These are phyloP conservation scores for Penicillium tannophilum DNA, from an alignment of 495 filamentous ascomycete species.

Conservation along the genomic window DNA sequence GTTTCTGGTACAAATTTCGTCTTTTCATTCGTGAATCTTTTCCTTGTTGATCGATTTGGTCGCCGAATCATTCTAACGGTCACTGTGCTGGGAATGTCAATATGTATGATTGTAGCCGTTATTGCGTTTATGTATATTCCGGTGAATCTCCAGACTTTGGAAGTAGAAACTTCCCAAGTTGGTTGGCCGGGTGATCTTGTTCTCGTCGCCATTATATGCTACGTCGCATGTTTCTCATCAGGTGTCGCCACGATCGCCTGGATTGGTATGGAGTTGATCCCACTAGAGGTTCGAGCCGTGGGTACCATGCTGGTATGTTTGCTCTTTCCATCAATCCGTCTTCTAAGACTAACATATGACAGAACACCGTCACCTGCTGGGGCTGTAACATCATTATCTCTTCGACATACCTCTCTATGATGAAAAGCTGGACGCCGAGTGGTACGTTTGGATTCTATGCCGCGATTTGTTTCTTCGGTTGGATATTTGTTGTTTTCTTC, in stretches of 20 bases:
- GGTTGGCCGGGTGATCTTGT: slow-evolving; percentile 44
- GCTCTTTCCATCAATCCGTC: neutral
- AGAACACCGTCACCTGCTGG: slow-evolving; percentile 51
- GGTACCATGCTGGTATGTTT: slow-evolving; percentile 48
- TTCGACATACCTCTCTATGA: slow-evolving; percentile 53
- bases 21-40: slow-evolving; percentile 51
- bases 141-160: slow-evolving; percentile 39
- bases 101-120: slow-evolving; percentile 44
- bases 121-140: slow-evolving; percentile 54
- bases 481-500: slow-evolving; percentile 46
- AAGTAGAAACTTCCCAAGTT: slow-evolving; percentile 26
- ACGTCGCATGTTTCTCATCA: slow-evolving; percentile 48
- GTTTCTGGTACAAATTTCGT: slow-evolving; percentile 56
- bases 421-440: slow-evolving; percentile 49
- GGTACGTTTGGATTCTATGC: slow-evolving; percentile 55
- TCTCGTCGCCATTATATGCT: slow-evolving; percentile 46
- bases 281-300: slow-evolving; percentile 51
- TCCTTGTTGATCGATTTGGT: slow-evolving; percentile 50
- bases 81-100: slow-evolving; percentile 45
- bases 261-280: slow-evolving; percentile 50
- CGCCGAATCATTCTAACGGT: slow-evolving; percentile 47
- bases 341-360: neutral
- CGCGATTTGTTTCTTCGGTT: slow-evolving; percentile 50
- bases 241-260: slow-evolving; percentile 51
- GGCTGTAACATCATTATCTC: slow-evolving; percentile 54